Evolutionary conservation across 176 grass and related monocot species (phyloP).

Genomic region (Carex myosuroides): DNA sequence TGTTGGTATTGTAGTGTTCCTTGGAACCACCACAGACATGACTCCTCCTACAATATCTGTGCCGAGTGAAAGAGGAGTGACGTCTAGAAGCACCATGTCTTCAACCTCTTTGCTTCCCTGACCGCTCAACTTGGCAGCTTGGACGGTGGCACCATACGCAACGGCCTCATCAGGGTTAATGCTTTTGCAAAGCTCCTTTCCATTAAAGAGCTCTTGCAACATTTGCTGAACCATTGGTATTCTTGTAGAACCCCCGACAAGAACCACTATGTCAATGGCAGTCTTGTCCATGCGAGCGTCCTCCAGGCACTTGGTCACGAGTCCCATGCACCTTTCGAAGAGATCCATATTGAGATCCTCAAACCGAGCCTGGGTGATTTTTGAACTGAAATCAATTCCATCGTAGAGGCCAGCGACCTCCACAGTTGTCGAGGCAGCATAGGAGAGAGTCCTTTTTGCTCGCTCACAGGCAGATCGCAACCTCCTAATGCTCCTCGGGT

Average conservation of each 20-base stretch:
- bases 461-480: slow-evolving; percentile 22
- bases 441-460: slow-evolving; percentile 29
- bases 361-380: slow-evolving; percentile 28
- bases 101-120: neutral
- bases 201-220: neutral
- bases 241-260: slow-evolving; percentile 26
- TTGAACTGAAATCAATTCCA: slow-evolving; percentile 27
- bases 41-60: neutral
- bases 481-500: slow-evolving; percentile 4
- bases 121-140: neutral
- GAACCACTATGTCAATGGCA: slow-evolving; percentile 22
- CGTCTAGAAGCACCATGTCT: slow-evolving; percentile 5
- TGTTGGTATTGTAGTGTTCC: slow-evolving; percentile 3
- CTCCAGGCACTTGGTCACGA: slow-evolving; percentile 20
- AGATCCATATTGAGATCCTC: slow-evolving; percentile 45
- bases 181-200: slow-evolving; percentile 16
- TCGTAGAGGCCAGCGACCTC: slow-evolving; percentile 25
- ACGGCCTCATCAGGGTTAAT: slow-evolving; percentile 22
- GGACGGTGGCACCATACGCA: slow-evolving; percentile 5
- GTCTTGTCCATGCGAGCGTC: slow-evolving; percentile 24
- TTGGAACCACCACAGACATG: slow-evolving; percentile 14
- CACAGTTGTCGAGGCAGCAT: neutral
- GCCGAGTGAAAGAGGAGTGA: neutral
- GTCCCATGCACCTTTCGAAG: slow-evolving; percentile 34
- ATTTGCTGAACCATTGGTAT: slow-evolving; percentile 2